Evolutionary conservation across 495 filamentous ascomycete species (phyloP).

Genomic region (Podospora australis): DNA sequence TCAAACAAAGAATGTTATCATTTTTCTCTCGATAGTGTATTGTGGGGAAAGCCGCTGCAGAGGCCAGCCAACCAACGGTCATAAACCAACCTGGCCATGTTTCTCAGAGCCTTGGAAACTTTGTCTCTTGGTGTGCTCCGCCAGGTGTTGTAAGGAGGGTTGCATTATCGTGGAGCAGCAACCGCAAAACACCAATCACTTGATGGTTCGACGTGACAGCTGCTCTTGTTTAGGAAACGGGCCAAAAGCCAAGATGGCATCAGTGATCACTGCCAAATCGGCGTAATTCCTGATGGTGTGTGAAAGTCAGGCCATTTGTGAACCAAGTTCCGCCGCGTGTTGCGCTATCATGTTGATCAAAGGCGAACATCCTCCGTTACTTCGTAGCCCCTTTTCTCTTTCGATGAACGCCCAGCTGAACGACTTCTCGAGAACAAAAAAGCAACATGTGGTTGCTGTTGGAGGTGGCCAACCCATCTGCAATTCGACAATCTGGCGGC

Average conservation of each 20-base stretch:
- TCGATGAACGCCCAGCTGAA: background rate
- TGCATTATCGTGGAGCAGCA: background rate
- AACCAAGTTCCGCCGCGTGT: too few relatives aligned
- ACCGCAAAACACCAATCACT: background rate
- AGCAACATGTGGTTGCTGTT: too few relatives aligned
- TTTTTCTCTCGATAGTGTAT: background rate
- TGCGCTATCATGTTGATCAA: background rate
- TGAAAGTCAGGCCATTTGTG: slow-evolving; percentile 3
- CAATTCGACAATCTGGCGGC: background rate
- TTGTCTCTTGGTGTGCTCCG: background rate
- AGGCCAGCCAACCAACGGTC: background rate
- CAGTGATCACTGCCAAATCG: slow-evolving; percentile 12
- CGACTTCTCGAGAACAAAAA: background rate
- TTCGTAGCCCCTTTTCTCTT: background rate
- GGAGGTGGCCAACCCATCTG: too few relatives aligned
- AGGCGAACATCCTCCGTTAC: too few relatives aligned
- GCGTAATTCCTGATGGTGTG: slow-evolving; percentile 7
- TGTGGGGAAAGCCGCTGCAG: slow-evolving; percentile 4
- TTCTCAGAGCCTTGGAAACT: slow-evolving; percentile 1
- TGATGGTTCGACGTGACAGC: background rate
- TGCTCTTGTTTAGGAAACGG: slow-evolving; percentile 1
- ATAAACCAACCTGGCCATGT: background rate
- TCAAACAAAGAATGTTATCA: background rate
- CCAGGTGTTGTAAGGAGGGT: background rate
- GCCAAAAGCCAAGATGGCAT: background rate